Conservation (phyloP, 2,329 filamentous ascomycete genomes). For the Microdochium trichocladiopsis region DNA sequence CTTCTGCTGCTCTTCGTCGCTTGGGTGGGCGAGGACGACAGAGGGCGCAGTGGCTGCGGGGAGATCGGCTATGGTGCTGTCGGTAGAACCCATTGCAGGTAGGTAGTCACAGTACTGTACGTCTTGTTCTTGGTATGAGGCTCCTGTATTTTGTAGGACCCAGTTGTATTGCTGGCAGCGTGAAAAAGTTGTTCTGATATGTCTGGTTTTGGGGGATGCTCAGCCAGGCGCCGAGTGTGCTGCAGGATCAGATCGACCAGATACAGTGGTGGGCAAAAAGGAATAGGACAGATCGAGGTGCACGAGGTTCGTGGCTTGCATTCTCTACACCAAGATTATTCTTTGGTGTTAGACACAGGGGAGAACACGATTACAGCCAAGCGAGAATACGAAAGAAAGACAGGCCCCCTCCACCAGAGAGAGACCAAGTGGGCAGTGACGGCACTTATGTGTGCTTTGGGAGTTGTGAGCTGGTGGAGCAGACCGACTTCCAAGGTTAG, state of each 20-base stretch:
- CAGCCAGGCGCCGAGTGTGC: no score
- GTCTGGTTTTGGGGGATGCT: no score
- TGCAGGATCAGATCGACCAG: no score
- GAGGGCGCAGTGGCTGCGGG: conserved; percentile 24
- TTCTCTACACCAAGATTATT: no score
- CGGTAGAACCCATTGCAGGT: neutral
- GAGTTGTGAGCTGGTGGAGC: neutral
- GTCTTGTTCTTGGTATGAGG: conserved; percentile 14
- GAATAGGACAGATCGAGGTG: no score
- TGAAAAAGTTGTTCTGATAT: no score
- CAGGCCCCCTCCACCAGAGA: neutral
- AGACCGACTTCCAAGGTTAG: neutral
- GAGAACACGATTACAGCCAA: no score
- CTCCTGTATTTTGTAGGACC: conserved; percentile 17
- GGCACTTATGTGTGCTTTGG: neutral
- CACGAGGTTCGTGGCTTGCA: no score
- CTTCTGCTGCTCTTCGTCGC: conserved; percentile 40
- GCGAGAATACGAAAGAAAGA: neutral
- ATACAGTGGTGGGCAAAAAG: no score
- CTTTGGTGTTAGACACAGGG: no score
- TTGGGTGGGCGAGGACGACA: conserved; percentile 48
- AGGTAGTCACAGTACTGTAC: conserved; percentile 5
- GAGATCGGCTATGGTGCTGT: conserved; percentile 7
- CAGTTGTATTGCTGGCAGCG: no score
- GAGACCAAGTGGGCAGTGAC: neutral